phyloP scores from a whole-genome alignment of 495 filamentous ascomycete genomes.

The Hyaloscypha bicolor region DNA sequence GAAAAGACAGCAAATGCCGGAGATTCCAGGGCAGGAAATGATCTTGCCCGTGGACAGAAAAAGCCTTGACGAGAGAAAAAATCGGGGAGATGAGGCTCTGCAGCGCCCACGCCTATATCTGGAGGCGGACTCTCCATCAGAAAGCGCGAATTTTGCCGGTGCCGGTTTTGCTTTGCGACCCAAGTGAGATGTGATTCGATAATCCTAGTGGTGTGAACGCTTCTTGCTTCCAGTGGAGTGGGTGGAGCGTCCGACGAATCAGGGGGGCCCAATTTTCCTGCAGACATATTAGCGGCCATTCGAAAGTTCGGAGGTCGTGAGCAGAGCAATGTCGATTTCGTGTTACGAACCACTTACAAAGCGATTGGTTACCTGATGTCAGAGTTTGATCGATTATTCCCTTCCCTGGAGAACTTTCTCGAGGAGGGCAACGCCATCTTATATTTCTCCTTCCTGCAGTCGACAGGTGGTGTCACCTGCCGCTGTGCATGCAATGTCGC shows the following conservation, averaged over 20 bases:
- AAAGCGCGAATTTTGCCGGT: not conserved
- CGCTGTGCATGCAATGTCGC: conserved; percentile 11
- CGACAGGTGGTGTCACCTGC: conserved; percentile 19
- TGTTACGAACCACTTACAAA: not conserved
- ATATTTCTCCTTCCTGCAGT: conserved; percentile 13
- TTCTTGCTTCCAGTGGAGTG: conserved; percentile 11
- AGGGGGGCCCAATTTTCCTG: conserved; percentile 15
- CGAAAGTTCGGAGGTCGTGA: conserved; percentile 16
- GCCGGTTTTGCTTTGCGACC: not conserved
- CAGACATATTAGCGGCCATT: conserved; percentile 27
- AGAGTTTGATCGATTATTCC: not conserved
- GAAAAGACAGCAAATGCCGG: not conserved
- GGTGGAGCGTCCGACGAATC: conserved; percentile 25
- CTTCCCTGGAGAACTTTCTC: not conserved
- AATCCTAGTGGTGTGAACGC: not conserved
- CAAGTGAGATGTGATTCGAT: conserved; percentile 20
- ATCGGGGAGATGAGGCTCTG: conserved; percentile 25
- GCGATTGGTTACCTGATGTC: not conserved
- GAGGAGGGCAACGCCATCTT: conserved; percentile 22
- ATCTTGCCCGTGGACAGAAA: not conserved
- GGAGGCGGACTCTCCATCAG: not conserved
- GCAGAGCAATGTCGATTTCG: not conserved
- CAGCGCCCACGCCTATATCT: not conserved
- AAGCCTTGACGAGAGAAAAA: not conserved
- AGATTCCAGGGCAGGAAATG: not conserved